phyloP scores from a whole-genome alignment of 768 basidiomycete species.

The Mycena galopus region DNA sequence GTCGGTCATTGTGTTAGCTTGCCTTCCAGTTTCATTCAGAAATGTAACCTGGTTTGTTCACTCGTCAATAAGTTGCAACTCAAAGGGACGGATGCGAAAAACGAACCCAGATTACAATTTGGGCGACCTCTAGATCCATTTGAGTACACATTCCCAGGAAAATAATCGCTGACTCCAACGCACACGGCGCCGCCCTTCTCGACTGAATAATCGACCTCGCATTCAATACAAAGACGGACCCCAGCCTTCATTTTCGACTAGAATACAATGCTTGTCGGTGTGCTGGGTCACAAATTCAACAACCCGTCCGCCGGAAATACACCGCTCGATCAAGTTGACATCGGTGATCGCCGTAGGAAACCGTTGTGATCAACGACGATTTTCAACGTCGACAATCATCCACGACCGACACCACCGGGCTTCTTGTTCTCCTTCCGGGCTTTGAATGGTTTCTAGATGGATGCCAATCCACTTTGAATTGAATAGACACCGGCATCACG shows the following conservation, averaged over 20 bases:
- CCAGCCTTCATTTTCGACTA: not conserved
- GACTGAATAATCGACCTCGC: not conserved
- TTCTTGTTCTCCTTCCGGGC: not conserved
- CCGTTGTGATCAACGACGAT: not conserved
- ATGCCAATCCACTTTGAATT: too few relatives aligned
- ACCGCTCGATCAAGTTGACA: not conserved
- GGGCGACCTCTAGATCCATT: too few relatives aligned
- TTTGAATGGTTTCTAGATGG: not conserved
- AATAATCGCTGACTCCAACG: too few relatives aligned
- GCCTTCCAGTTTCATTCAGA: too few relatives aligned
- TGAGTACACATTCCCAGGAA: too few relatives aligned
- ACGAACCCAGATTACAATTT: not conserved
- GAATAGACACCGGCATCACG: not conserved
- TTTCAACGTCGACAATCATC: slow-evolving; percentile 15
- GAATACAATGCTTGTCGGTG: not conserved
- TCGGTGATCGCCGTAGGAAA: too few relatives aligned
- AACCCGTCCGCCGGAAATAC: not conserved
- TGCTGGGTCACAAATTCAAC: too few relatives aligned
- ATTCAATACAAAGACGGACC: not conserved
- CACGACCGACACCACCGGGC: not conserved
- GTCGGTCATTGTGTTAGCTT: too few relatives aligned
- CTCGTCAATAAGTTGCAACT: too few relatives aligned
- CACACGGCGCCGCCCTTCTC: too few relatives aligned
- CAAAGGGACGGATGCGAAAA: too few relatives aligned
- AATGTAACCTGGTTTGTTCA: too few relatives aligned